Evolutionary conservation across 768 basidiomycete species (phyloP).

Genomic region (Lentinula edodes): DNA sequence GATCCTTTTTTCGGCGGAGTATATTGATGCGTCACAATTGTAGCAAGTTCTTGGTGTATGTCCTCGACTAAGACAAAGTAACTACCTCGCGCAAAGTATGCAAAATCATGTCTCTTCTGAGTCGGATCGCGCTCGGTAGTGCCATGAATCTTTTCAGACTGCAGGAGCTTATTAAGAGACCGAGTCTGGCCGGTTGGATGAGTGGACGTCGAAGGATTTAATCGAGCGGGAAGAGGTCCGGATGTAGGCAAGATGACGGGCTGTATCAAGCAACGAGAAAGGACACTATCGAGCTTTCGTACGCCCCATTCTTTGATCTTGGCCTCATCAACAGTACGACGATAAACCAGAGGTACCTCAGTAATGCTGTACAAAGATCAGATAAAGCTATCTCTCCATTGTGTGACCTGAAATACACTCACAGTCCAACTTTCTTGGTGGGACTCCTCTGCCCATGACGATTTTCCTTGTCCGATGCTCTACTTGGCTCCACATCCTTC

Average conservation of each 20-base stretch:
- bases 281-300: conserved; percentile 63
- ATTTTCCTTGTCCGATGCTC: conserved; percentile 65
- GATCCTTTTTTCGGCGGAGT: conserved; percentile 47
- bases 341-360: background rate
- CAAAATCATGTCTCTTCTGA: conserved; percentile 81
- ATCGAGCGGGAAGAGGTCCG: conserved; percentile 15
- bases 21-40: conserved; percentile 84
- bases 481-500: conserved; percentile 41
- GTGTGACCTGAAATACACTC: conserved; percentile 34
- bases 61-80: conserved; percentile 93
- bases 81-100: conserved; percentile 73
- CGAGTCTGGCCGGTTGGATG: conserved; percentile 31
- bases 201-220: conserved; percentile 22
- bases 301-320: conserved; percentile 75
- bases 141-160: conserved; percentile 82
- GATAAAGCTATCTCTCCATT: background rate
- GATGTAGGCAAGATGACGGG: conserved; percentile 19
- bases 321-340: conserved; percentile 59
- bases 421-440: conserved; percentile 42
- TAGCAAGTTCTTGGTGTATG: conserved; percentile 73
- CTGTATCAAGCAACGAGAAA: conserved; percentile 56
- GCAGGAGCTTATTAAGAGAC: conserved; percentile 56
- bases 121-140: conserved; percentile 89
- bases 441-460: conserved; percentile 54
- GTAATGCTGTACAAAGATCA: background rate